Base-by-base conservation (phyloP, 345 rosid genomes). In the Geranium brycei region DNA sequence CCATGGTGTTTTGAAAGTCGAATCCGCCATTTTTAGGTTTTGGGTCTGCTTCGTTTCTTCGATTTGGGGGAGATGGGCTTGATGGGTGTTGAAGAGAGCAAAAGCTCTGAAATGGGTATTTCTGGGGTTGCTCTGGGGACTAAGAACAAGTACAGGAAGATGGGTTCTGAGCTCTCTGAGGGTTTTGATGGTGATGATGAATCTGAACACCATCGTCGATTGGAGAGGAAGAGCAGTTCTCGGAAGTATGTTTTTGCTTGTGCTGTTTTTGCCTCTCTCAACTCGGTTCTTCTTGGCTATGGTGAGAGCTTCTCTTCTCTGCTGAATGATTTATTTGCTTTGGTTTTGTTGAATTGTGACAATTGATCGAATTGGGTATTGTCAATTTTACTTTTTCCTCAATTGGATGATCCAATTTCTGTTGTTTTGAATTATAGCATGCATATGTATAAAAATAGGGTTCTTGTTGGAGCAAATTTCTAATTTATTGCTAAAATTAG, bases 261-360 rank as follows among this genome's bases (percentile, higher is more conserved):
- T 64, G 87, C 87, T 65, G 53, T 86, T 57, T 82, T 86, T 61
- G 87, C 85, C 31, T 86, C 87, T 57, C 84, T 83, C 65, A 86
- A 86, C 67, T 82, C 81, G 58, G 84, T 83, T 58, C 89, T 86
- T 51, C 91, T 83, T 55, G 91, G 89, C 23, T 83, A 86, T 65
- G 91, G 87, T 83, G 67, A 32, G 73, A 32, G 73, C 64, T 17
- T 38, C 66, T 58, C 58, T 4, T 51, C 18, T 59, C 7, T n/a
- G 16, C n/a, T 59, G 2, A 17, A 41, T 60, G 10, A 23, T 23
- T 23, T 23, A 14, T 61, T 66, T 5, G 14, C 32, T 19, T 13
- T 19, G 30, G 47, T 38, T 28, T 8, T 23, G 11, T 67, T 19
- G 7, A 12, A 28, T 35, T 17, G 12, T 35, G 12, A 51, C 7